Evolutionary conservation across 1,139 yeast genomes (phyloP).

Genomic region (Geotrichum klebahnii): DNA sequence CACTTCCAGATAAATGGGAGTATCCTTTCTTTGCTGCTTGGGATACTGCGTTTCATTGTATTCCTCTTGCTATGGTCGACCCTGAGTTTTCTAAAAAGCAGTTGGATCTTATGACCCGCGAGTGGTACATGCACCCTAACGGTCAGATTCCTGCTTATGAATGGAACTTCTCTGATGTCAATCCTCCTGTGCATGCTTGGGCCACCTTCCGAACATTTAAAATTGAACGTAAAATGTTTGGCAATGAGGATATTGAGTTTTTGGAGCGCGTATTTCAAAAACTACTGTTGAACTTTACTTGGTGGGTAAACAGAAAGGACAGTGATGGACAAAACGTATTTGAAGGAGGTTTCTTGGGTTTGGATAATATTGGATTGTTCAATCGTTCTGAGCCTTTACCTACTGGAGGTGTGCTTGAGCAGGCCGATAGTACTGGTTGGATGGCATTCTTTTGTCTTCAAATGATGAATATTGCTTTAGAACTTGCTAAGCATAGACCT

Average conservation of each 20-base stretch:
- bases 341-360: slow-evolving; percentile 92
- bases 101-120: slow-evolving; percentile 80
- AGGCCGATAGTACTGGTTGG: slow-evolving; percentile 98
- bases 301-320: slow-evolving; percentile 98
- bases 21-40: slow-evolving; percentile 96
- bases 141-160: slow-evolving; percentile 98
- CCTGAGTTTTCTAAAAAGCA: slow-evolving; percentile 92
- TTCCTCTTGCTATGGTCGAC: slow-evolving; percentile 91
- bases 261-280: slow-evolving; percentile 91
- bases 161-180: slow-evolving; percentile 94
- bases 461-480: slow-evolving; percentile 91
- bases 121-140: slow-evolving; percentile 98
- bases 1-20: slow-evolving; percentile 96
- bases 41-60: slow-evolving; percentile 96
- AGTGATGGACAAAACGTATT: slow-evolving; percentile 83
- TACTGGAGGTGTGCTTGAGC: slow-evolving; percentile 87
- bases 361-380: slow-evolving; percentile 91
- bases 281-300: slow-evolving; percentile 80
- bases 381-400: slow-evolving; percentile 94
- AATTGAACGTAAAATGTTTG: slow-evolving; percentile 83
- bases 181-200: slow-evolving; percentile 99
- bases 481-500: slow-evolving; percentile 77
- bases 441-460: slow-evolving; percentile 92
- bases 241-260: slow-evolving; percentile 75
- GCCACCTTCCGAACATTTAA: slow-evolving; percentile 87